phyloP scores from a whole-genome alignment of 495 filamentous ascomycete species.

The Staphylotrichum longicolle region DNA sequence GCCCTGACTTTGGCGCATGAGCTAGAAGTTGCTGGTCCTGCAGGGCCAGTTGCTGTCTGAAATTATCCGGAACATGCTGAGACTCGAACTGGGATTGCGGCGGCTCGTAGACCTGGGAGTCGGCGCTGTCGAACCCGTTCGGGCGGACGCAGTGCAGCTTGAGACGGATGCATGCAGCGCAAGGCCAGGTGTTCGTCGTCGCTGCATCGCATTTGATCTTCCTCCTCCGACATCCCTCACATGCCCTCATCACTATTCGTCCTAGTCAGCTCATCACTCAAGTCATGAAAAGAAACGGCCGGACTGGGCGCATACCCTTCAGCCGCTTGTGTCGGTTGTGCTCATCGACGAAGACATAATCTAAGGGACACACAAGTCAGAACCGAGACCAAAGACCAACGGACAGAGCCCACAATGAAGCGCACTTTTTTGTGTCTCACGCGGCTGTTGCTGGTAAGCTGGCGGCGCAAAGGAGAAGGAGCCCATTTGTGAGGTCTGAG shows the following conservation, averaged over 20 bases:
- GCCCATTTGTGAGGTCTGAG: slow-evolving; percentile 55
- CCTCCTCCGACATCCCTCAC: slow-evolving; percentile 87
- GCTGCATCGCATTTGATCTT: slow-evolving; percentile 98
- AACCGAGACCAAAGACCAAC: neutral
- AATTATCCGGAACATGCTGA: slow-evolving; percentile 53
- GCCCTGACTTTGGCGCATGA: slow-evolving; percentile 35
- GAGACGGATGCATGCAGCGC: slow-evolving; percentile 86
- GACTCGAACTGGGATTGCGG: slow-evolving; percentile 45
- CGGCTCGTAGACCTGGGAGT: slow-evolving; percentile 48
- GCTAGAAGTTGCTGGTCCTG: slow-evolving; percentile 43
- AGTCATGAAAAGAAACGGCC: neutral
- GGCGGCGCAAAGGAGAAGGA: slow-evolving; percentile 59
- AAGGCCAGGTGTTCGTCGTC: slow-evolving; percentile 97
- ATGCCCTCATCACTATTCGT: slow-evolving; percentile 88
- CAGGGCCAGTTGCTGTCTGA: slow-evolving; percentile 50
- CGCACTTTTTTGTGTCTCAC: slow-evolving; percentile 69
- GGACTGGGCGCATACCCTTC: slow-evolving; percentile 66
- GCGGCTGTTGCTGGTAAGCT: slow-evolving; percentile 52
- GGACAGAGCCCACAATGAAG: slow-evolving; percentile 15
- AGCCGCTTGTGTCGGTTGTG: slow-evolving; percentile 96
- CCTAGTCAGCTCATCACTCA: slow-evolving; percentile 25
- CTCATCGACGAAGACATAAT: slow-evolving; percentile 99
- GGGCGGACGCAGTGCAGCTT: slow-evolving; percentile 94
- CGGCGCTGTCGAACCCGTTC: slow-evolving; percentile 76
- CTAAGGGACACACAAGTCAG: slow-evolving; percentile 45